Percentiles rank a stretch among this genome's conserved stretches.
Conservation (phyloP, 345 rosid genomes). For the Arabis alpina region DNA sequence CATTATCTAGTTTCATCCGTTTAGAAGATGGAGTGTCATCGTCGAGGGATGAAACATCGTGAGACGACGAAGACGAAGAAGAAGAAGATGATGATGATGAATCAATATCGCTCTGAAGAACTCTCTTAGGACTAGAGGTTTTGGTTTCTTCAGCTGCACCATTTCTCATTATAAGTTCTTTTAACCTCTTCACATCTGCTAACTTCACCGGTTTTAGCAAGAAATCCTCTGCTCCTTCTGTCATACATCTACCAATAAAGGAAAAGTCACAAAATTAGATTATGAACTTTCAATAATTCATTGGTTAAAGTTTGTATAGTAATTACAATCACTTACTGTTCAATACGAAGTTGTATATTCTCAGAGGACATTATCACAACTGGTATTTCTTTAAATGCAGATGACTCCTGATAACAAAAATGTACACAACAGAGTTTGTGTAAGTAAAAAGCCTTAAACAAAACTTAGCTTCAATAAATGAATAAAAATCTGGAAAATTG, state of each 20-base stretch:
- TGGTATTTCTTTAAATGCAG: constrained; percentile 64
- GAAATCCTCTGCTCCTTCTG: constrained; percentile 87
- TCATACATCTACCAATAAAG: constrained; percentile 59
- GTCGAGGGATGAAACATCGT: constrained; percentile 14
- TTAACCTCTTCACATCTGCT: constrained; percentile 67
- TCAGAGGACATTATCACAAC: constrained; percentile 88
- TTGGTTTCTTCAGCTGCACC: constrained; percentile 40
- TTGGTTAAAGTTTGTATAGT: neutral
- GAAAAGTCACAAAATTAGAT: neutral
- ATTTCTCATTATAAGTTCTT: constrained; percentile 47
- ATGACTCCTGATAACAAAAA: constrained; percentile 56
- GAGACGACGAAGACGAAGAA: constrained; percentile 13
- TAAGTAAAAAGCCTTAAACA: neutral
- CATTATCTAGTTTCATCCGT: constrained; percentile 16
- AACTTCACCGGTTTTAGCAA: constrained; percentile 83
- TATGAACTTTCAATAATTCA: neutral
- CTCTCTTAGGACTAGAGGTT: constrained; percentile 42
- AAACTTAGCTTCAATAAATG: neutral
- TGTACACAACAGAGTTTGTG: neutral
- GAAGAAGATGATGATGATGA: constrained; percentile 17
- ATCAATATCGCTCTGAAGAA: constrained; percentile 29
- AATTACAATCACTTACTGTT: constrained; percentile 49
- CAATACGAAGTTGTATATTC: constrained; percentile 66
- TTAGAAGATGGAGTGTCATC: constrained; percentile 31
- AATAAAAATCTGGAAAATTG: neutral